Base-by-base conservation (phyloP, 2,329 filamentous ascomycete species). In the Acrodontium crateriforme region DNA sequence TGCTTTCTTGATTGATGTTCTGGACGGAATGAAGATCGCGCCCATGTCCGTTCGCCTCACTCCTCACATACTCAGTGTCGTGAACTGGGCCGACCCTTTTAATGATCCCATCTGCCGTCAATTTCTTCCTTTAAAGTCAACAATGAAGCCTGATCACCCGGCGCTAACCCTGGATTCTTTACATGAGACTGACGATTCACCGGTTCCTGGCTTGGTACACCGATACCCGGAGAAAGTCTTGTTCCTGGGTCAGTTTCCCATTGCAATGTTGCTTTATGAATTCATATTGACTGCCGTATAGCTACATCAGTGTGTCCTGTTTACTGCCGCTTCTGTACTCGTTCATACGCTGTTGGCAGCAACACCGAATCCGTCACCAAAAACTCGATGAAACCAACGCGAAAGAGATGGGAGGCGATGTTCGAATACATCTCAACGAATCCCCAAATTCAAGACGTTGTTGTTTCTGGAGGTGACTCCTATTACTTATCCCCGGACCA, bases 141-240 rank as follows among this genome's bases (percentile, higher is more conserved):
- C 55, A 3, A 60, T 71, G 40, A 37, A 63, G 7, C 52, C 59
- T 1, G 67, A 76, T 36, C 71, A 75, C 39, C 62, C 65, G 0
- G 57, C 59, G 28, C 40, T 69, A n/a, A 53, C 52, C 0, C 43
- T 73, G 3, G 72, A 76, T 44, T 71, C 71, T 1, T 50, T 76
- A n/a, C 55, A 68, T 24, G 71, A 77, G 52, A 53, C 55, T 16
- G 50, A 53, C 3, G 69, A 75, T 38, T 67, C 62, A 5, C 66
- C 67, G 0, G 67, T 73, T 2, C 53, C 58, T 10, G 69, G 68
- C 0, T 47, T 76, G 3, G 68, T 76, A 2, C 71, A 75, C 45
- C 60, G 71, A n/a, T 77, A 78, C 44, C 63, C 63, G 0, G 69
- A 74, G 34, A 74, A 71, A 46, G 71, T 65, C 2, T 48, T 77